These are phyloP conservation scores for Aspergillus calidoustus DNA, from an alignment of 2,329 filamentous ascomycete genomes.

Conservation along the genomic window DNA sequence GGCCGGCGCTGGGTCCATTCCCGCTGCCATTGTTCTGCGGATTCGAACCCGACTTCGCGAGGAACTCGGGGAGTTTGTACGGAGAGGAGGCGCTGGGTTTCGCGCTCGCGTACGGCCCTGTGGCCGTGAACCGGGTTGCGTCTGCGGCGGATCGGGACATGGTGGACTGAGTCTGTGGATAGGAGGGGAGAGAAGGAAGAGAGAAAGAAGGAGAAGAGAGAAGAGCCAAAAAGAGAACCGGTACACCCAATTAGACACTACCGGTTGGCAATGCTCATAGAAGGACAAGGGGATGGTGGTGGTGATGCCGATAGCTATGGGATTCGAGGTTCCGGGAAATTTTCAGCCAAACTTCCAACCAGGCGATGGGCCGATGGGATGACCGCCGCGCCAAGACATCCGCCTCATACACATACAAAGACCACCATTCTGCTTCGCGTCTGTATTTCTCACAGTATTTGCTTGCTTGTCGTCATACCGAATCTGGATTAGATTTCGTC, in stretches of 20 bases:
- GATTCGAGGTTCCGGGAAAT: conserved; percentile 23
- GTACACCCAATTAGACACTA: conserved; percentile 1
- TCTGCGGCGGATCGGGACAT: conserved; percentile 56
- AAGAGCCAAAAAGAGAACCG: not conserved
- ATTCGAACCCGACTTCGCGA: conserved; percentile 24
- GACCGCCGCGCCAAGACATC: conserved; percentile 8
- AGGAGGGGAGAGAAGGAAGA: not conserved
- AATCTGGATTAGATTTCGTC: not conserved
- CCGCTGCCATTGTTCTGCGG: conserved; percentile 20
- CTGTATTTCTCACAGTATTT: not conserved
- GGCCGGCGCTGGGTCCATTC: conserved; percentile 28
- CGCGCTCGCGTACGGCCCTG: conserved; percentile 53
- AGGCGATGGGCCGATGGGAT: conserved; percentile 5
- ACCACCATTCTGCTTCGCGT: not conserved
- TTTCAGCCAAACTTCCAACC: conserved; percentile 20
- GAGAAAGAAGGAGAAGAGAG: not conserved
- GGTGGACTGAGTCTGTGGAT: conserved; percentile 16
- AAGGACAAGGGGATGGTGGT: conserved; percentile 2
- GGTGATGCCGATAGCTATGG: conserved; percentile 9
- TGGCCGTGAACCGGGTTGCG: conserved; percentile 57
- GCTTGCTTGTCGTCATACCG: not conserved
- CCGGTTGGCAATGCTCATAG: not conserved
- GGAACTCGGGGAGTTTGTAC: conserved; percentile 38
- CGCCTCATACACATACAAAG: not conserved
- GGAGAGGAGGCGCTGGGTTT: conserved; percentile 38